These are phyloP conservation scores for Kazachstania martiniae DNA, from an alignment of 805 yeast genomes.

Conservation along the genomic window DNA sequence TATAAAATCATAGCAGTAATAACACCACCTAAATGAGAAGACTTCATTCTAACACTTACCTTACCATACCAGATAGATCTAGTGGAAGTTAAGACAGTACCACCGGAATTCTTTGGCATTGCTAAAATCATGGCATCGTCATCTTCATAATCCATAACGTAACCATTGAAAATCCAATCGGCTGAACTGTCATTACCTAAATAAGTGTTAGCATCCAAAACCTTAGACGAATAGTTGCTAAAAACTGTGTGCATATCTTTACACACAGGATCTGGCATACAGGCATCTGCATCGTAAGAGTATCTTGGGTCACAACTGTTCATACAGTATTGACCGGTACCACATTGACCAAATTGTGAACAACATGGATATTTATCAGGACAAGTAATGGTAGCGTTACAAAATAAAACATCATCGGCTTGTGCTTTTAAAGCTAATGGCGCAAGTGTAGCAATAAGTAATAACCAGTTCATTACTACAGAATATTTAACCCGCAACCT, in stretches of 20 bases:
- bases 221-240: slow-evolving; percentile 24
- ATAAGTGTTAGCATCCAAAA: slow-evolving; percentile 32
- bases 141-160: slow-evolving; percentile 40
- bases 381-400: slow-evolving; percentile 48
- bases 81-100: slow-evolving; percentile 74
- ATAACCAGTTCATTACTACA: not conserved
- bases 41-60: slow-evolving; percentile 53
- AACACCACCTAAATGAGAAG: slow-evolving; percentile 73
- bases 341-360: slow-evolving; percentile 69
- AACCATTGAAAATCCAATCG: slow-evolving; percentile 61
- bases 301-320: slow-evolving; percentile 79
- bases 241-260: slow-evolving; percentile 36
- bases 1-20: slow-evolving; percentile 71
- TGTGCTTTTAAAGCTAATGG: slow-evolving; percentile 1
- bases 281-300: slow-evolving; percentile 50
- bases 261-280: slow-evolving; percentile 83
- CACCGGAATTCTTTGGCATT: slow-evolving; percentile 67
- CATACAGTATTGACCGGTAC: slow-evolving; percentile 61
- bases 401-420: slow-evolving; percentile 22
- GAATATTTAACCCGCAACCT: too few relatives aligned
- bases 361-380: slow-evolving; percentile 83
- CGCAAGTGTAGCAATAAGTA: not conserved
- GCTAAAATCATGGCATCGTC: slow-evolving; percentile 49
- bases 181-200: slow-evolving; percentile 60
- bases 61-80: slow-evolving; percentile 84